These are phyloP conservation scores for Rhizopus stolonifer DNA, from an alignment of 371 early-diverging fungal genomes.

Conservation along the genomic window DNA sequence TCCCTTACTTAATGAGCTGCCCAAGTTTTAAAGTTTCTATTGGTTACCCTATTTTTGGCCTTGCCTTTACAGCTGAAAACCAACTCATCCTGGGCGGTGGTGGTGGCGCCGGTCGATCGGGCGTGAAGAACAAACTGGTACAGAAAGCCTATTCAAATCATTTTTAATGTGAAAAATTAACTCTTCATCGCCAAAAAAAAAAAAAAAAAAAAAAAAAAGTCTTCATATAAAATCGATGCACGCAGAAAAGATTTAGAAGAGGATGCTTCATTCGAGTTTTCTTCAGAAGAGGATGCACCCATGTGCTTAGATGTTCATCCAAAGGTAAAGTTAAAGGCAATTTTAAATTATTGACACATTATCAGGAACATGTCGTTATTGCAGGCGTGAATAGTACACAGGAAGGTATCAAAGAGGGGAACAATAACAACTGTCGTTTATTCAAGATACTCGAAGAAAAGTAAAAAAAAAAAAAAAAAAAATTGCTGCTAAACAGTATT, in stretches of 20 bases:
- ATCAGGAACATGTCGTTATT: constrained; percentile 41
- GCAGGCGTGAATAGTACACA: constrained; percentile 62
- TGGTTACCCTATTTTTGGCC: constrained; percentile 67
- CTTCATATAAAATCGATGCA: constrained; percentile 54
- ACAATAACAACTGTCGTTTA: constrained; percentile 61
- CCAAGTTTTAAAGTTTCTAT: constrained; percentile 45
- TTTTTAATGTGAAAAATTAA: not conserved
- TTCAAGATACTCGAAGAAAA: constrained; percentile 47
- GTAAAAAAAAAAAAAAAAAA: constrained; percentile 12
- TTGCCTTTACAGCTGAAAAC: constrained; percentile 56
- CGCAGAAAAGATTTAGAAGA: constrained; percentile 49
- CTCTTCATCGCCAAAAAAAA: not conserved
- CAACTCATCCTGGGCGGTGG: constrained; percentile 69
- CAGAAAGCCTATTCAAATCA: not conserved
- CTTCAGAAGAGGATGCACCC: constrained; percentile 68
- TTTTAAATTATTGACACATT: not conserved
- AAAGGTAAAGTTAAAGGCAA: constrained; percentile 29
- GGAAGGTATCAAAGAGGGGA: constrained; percentile 50
- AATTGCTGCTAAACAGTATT: no score
- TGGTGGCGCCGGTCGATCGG: constrained; percentile 68
- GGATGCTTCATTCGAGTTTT: constrained; percentile 51
- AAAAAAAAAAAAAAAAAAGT: no score
- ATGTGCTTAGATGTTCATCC: constrained; percentile 71
- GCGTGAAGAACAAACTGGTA: constrained; percentile 73
- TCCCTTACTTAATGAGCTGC: constrained; percentile 17